Conservation (phyloP, 1,284 basidiomycete species). For the Cystobasidium slooffiae region DNA sequence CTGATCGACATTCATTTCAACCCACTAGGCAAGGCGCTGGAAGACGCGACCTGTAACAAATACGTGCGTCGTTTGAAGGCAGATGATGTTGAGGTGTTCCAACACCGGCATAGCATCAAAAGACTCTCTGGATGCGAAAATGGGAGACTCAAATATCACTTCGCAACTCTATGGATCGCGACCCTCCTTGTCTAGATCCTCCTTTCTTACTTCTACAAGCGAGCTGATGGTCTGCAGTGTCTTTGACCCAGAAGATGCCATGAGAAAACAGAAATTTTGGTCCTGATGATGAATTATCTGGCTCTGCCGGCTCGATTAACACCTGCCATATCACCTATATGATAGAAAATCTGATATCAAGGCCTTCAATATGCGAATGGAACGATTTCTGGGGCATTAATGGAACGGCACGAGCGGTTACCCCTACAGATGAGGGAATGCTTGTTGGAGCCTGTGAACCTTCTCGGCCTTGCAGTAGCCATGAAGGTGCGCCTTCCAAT, state of each 20-base stretch:
- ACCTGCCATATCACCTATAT: conserved; percentile 13
- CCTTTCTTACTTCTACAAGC: conserved; percentile 13
- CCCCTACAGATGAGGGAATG: conserved; percentile 10
- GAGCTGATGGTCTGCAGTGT: conserved; percentile 8
- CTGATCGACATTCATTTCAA: conserved; percentile 28
- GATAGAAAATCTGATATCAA: conserved; percentile 14
- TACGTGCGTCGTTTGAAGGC: conserved; percentile 18
- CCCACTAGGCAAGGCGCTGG: conserved; percentile 21
- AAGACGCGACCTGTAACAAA: conserved; percentile 16
- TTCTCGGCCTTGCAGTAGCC: conserved; percentile 13
- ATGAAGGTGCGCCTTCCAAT: conserved; percentile 11
- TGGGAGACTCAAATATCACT: conserved; percentile 12
- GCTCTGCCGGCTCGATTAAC: conserved; percentile 8
- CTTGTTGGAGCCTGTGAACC: conserved; percentile 11
- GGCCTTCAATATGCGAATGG: conserved; percentile 11
- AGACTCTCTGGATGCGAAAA: background rate
- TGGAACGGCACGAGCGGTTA: conserved; percentile 10
- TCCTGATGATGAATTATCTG: conserved; percentile 9
- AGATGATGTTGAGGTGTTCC: conserved; percentile 14
- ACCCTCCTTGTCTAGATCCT: conserved; percentile 13
- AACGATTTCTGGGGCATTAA: conserved; percentile 14
- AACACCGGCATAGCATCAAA: conserved; percentile 2
- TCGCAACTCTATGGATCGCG: conserved; percentile 9
- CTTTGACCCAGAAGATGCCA: conserved; percentile 11
- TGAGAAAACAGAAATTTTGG: conserved; percentile 14